A percentile compares a stretch with the other conserved stretches of the same genome.
Conservation (phyloP, 2,329 filamentous ascomycete species). For the Aquanectria penicillioides region DNA sequence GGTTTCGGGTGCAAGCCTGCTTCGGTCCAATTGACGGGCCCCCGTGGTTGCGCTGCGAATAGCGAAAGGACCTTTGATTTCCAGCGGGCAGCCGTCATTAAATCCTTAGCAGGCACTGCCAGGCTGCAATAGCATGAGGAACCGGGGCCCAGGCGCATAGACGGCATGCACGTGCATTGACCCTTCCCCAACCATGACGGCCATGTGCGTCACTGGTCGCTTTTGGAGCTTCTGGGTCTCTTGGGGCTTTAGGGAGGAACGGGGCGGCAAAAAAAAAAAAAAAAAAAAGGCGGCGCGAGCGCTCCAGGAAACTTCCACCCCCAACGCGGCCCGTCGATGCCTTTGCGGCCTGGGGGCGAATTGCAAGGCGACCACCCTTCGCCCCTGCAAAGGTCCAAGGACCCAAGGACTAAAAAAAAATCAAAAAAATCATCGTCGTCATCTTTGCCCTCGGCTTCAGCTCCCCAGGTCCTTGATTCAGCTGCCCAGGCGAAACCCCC, state of each 20-base stretch:
- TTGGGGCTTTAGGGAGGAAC: neutral
- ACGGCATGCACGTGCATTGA: conserved; percentile 32
- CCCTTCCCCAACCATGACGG: conserved; percentile 40
- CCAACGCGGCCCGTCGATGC: too few species aligned
- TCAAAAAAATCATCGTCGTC: neutral
- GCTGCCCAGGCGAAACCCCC: neutral
- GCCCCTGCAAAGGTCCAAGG: too few species aligned
- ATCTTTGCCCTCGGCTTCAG: neutral
- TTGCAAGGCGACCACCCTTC: too few species aligned
- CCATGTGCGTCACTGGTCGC: conserved; percentile 45
- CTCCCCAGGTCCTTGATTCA: neutral
- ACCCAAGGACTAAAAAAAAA: too few species aligned
- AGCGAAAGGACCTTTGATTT: neutral
- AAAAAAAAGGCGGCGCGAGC: neutral
- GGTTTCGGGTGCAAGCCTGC: neutral
- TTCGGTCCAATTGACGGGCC: conserved; percentile 10
- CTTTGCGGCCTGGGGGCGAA: too few species aligned
- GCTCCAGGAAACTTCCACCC: too few species aligned
- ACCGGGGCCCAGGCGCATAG: neutral
- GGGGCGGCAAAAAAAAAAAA: neutral
- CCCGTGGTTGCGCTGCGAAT: conserved; percentile 7
- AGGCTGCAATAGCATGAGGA: too few species aligned
- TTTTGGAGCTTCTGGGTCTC: neutral
- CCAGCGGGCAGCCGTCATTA: too few species aligned
- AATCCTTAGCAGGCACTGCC: too few species aligned